These are phyloP conservation scores for Rasamsonia emersonii DNA, from an alignment of 2,329 filamentous ascomycete genomes.

Conservation along the genomic window DNA sequence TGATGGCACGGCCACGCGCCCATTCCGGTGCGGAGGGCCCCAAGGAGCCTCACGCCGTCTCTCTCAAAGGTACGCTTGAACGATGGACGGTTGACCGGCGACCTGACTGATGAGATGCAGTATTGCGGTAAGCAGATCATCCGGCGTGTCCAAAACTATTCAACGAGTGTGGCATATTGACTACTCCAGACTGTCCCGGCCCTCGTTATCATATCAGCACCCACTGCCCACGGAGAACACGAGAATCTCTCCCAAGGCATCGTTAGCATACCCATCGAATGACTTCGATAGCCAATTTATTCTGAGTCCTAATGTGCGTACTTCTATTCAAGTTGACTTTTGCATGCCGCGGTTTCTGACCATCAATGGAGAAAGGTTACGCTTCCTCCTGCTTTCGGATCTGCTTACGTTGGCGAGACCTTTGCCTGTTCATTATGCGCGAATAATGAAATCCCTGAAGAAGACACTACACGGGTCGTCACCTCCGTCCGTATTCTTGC, in stretches of 20 bases:
- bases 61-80: constrained; percentile 53
- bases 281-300: constrained; percentile 44
- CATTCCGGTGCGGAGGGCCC: constrained; percentile 34
- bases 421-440: constrained; percentile 92
- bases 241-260: constrained; percentile 53
- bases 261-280: constrained; percentile 60
- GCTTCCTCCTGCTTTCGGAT: constrained; percentile 83
- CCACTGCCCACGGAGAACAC: constrained; percentile 38
- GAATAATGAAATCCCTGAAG: constrained; percentile 66
- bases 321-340: not conserved
- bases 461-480: constrained; percentile 42
- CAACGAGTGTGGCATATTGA: too few relatives aligned
- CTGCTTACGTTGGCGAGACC: constrained; percentile 88
- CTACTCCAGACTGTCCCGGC: constrained; percentile 63
- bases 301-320: constrained; percentile 44
- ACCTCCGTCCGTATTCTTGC: constrained; percentile 75
- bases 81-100: constrained; percentile 4
- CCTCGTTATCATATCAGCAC: constrained; percentile 38
- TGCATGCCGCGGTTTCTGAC: constrained; percentile 9
- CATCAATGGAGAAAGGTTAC: constrained; percentile 52
- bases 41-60: constrained; percentile 72
- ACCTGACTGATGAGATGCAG: constrained; percentile 18
- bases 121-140: constrained; percentile 28
- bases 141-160: constrained; percentile 1
- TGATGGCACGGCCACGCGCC: constrained; percentile 36